phyloP scores from a whole-genome alignment of 495 filamentous ascomycete species.

The Stereocaulon alpinum region DNA sequence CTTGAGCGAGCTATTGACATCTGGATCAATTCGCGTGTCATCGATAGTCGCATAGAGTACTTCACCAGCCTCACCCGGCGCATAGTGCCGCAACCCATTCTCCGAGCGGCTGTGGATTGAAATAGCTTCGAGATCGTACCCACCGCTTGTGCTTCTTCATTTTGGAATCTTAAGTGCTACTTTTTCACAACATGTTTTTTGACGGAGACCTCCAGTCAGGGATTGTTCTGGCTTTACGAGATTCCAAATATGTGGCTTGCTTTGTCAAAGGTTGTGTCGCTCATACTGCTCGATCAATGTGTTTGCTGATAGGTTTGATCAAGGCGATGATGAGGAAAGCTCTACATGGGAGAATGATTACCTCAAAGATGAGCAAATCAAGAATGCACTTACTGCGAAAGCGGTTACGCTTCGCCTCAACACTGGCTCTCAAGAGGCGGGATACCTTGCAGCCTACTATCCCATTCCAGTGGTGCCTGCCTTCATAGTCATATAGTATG shows the following conservation, averaged over 20 bases:
- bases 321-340: slow-evolving; percentile 58
- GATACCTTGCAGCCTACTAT: slow-evolving; percentile 69
- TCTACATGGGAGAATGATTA: slow-evolving; percentile 66
- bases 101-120: too few species aligned
- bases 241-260: slow-evolving; percentile 55
- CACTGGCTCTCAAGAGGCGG: slow-evolving; percentile 65
- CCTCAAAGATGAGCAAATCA: slow-evolving; percentile 40
- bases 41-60: not conserved
- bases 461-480: slow-evolving; percentile 63
- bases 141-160: not conserved
- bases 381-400: slow-evolving; percentile 39
- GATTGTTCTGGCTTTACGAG: slow-evolving; percentile 59
- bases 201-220: slow-evolving; percentile 67
- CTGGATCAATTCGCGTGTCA: too few species aligned
- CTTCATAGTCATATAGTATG: slow-evolving; percentile 65
- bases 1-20: not conserved
- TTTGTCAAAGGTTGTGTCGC: slow-evolving; percentile 55
- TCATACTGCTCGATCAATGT: slow-evolving; percentile 12
- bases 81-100: not conserved
- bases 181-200: slow-evolving; percentile 55
- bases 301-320: not conserved
- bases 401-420: slow-evolving; percentile 58
- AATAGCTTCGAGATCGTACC: not conserved
- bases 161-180: not conserved
- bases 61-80: not conserved